Evolutionary conservation across 257 asterid species (phyloP).

Genomic region (Jacaranda copaia): DNA sequence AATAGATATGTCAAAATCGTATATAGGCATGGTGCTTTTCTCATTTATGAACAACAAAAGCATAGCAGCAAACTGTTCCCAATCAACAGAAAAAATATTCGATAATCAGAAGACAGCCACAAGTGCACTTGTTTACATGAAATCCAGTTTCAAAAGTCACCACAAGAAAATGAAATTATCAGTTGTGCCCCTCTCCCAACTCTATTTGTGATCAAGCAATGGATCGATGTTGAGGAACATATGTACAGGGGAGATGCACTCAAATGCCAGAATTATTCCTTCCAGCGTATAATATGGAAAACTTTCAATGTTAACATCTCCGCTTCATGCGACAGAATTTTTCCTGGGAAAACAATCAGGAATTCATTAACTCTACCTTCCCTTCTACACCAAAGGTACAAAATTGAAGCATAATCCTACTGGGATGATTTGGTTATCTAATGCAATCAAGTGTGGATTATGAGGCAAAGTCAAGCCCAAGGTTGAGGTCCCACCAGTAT

Average conservation of each 20-base stretch:
- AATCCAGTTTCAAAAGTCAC: neutral
- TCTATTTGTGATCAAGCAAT: neutral
- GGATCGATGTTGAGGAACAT: neutral
- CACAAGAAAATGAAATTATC: neutral
- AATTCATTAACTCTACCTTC: neutral
- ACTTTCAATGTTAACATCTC: neutral
- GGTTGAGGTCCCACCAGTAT: neutral
- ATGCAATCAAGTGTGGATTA: neutral
- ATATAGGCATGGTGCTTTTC: no score
- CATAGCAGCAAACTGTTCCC: no score
- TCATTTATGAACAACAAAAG: no score
- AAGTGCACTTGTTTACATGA: no score
- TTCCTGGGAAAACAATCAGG: neutral
- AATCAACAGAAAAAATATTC: no score
- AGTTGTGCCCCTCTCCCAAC: neutral
- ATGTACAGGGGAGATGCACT: neutral
- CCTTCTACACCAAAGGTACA: conserved; percentile 1
- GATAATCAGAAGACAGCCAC: no score
- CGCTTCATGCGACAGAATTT: neutral
- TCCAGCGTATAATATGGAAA: neutral
- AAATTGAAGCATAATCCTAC: neutral
- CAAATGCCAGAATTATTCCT: neutral
- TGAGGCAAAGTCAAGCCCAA: neutral
- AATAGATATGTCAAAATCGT: no score
- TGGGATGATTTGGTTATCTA: neutral